Base-by-base conservation (phyloP, 306 rosid species). In the Pterocarpus macrocarpus region DNA sequence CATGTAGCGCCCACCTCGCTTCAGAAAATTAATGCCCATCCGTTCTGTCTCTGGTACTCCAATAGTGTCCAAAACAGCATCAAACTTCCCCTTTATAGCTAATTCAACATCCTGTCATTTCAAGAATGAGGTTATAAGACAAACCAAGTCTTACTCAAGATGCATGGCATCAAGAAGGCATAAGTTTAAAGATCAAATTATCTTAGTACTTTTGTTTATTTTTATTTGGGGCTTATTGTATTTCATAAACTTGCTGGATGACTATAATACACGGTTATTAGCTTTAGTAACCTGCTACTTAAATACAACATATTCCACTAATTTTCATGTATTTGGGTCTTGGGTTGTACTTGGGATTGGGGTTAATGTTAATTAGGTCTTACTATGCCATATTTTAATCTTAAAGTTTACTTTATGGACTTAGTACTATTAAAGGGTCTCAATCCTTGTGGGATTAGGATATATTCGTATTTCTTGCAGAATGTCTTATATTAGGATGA, bases 1-100 rank as follows among this genome's bases (percentile, higher is more conserved):
- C 99, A 95, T 95, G 83, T 93, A 95, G 87, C 90, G 89, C 58
- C 99, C 99, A n/a, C 97, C 97, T 89, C 86, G 87, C 85, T 84
- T 95, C 74, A 95, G 87, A 86, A 95, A 83, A 82, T 73, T 84
- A 80, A 95, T 70, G 83, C 99, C 89, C 74, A 81, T 59, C 70
- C 90, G 79, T 93, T 95, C 99, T 2, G 94, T 95, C 81, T 91
- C 96, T 57, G 89, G 88, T 10, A 50, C 87, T 69, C 99, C 99
- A 87, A 93, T 95, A 22, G 99, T 95, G 80, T 95, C 99, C 86
- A 95, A 89, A 69, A 95, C 99, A 50, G 97, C 98, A 80, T 93
- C 98, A 52, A 95, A 95, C 83, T 86, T 93, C 61, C 98, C 99
- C 86, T 80, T 90, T 81, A 95, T 88, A 81, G 85, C 81, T 83